Conservation (phyloP, 768 basidiomycete species). For the Tylopilus rubrobrunneus region DNA sequence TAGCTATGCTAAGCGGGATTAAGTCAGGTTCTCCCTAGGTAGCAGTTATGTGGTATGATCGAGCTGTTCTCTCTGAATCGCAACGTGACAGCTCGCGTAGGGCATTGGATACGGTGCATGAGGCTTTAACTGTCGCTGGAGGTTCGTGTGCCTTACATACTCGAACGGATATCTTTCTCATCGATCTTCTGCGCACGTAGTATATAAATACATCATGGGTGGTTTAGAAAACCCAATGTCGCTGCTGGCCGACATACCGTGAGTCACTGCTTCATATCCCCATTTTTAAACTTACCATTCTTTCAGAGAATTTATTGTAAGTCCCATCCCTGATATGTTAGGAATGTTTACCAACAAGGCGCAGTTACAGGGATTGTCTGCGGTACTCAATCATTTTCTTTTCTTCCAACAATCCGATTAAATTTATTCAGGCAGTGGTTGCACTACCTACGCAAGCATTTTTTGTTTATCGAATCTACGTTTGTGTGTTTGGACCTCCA, state of each 20-base stretch:
- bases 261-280: not conserved
- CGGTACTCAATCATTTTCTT: not conserved
- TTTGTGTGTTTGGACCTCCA: not conserved
- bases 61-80: not conserved
- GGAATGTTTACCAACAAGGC: not conserved
- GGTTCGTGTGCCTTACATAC: not conserved
- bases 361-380: slow-evolving; percentile 5
- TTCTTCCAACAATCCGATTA: not conserved
- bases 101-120: slow-evolving; percentile 9
- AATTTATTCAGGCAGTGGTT: not conserved
- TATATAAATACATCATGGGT: slow-evolving; percentile 3
- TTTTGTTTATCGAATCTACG: slow-evolving; percentile 10
- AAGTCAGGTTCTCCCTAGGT: not conserved
- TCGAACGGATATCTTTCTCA: not conserved
- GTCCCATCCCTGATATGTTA: not conserved
- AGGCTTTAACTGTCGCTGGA: slow-evolving; percentile 3
- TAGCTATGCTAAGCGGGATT: not conserved
- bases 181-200: not conserved
- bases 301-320: slow-evolving; percentile 12
- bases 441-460: not conserved
- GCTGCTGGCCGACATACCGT: not conserved
- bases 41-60: slow-evolving; percentile 4
- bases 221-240: not conserved
- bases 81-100: not conserved
- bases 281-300: not conserved